Base-by-base conservation (phyloP, 2,329 filamentous ascomycete species). In the Aspergillus sp. region DNA sequence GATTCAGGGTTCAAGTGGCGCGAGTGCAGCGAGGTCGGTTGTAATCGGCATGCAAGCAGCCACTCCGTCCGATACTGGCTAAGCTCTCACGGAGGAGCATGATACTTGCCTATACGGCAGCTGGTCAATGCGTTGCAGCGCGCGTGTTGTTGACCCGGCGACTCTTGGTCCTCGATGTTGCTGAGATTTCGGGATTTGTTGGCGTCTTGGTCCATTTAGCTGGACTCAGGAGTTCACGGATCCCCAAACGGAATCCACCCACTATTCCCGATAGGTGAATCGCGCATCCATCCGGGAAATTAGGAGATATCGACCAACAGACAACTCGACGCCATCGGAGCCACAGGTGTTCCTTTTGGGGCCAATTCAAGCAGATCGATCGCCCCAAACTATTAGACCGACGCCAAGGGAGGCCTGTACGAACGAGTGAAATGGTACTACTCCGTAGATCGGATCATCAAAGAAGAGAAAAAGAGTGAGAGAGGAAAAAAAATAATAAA, bases 151-250 rank as follows among this genome's bases (percentile, higher is more conserved):
- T n/a, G 30, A 50, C 38, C 50, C 38, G 22, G 48, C 32, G 45
- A 47, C 32, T 50, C 20, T 42, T 17, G 4, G 8, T 17, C 40
- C 40, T 24, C 2, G 5, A 13, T 19, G 22, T 47, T 17, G 16
- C 13, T 47, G 33, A 48, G 44, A 30, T 40, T 43, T 47, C 49
- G 45, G 50, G 50, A 48, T 52, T 52, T 52, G 50, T 22, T 22
- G 22, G 22, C 7, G 41, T 40, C n/a, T 41, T 52, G 45, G 33
- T 44, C 14, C 17, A 24, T 51, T 52, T 48, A 38, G 24, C 42
- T 30, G 24, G 20, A 45, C 35, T 24, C 35, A 41, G 16, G 8
- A 9, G n/a, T 26, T 38, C 50, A 48, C n/a, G 38, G 45, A 52
- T 47, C 46, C 46, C 26, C 20, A 47, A 40, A 40, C 22, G 50